These are phyloP conservation scores for Halophytophthora polymorphica DNA, from an alignment of 352 stramenopile species.

Conservation along the genomic window DNA sequence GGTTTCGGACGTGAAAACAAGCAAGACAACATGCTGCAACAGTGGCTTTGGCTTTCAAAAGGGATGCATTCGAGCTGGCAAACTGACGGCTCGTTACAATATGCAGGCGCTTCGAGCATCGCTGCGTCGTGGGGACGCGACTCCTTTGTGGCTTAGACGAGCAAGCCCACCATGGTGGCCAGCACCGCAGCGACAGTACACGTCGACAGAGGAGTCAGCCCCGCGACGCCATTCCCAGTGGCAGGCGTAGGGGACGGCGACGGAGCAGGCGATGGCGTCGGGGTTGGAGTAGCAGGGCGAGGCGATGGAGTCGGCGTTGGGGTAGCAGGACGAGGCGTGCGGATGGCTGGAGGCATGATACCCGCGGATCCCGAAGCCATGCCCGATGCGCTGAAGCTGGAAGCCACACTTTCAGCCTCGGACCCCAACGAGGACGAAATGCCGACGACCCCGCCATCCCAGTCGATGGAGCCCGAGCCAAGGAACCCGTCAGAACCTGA, in stretches of 20 bases:
- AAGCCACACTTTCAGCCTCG: neutral
- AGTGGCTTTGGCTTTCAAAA: neutral
- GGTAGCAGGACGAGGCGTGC: constrained; percentile 1
- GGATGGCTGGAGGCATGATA: neutral
- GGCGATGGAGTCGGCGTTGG: constrained; percentile 10
- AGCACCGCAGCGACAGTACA: constrained; percentile 13
- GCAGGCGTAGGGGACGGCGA: no score
- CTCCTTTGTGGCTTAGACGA: constrained; percentile 13
- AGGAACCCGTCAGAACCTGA: constrained; percentile 5
- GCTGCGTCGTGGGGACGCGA: neutral
- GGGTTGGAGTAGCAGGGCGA: neutral
- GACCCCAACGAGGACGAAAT: neutral
- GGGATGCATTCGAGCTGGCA: constrained; percentile 1
- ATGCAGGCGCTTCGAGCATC: neutral
- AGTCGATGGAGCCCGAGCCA: constrained; percentile 7
- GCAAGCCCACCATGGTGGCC: constrained; percentile 7
- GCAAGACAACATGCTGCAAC: neutral
- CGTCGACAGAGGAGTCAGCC: constrained; percentile 10
- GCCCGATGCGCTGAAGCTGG: constrained; percentile 1
- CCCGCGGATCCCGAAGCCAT: neutral
- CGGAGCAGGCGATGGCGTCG: constrained; percentile 2
- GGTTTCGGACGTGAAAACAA: neutral
- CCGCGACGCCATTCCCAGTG: constrained; percentile 9
- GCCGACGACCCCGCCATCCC: constrained; percentile 13
- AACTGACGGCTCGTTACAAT: neutral